Percentiles rank a stretch among this genome's conserved stretches.
Evolutionary conservation across 306 rosid genomes (phyloP).

Genomic region (Rosa persica): DNA sequence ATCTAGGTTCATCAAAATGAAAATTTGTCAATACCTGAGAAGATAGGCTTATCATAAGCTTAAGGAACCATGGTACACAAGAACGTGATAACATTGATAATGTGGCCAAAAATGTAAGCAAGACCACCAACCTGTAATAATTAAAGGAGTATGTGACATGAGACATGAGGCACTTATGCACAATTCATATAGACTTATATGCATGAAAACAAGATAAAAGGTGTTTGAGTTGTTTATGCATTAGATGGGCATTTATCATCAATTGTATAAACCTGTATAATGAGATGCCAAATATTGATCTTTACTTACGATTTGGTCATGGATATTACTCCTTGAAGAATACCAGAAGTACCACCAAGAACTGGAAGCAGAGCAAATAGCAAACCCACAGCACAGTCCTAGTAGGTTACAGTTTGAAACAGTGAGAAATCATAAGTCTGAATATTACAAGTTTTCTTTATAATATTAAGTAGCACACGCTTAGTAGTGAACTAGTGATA

Average conservation of each 20-base stretch:
- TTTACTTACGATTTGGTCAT: constrained; percentile 83
- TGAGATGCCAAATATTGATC: constrained; percentile 4
- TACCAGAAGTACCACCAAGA: constrained; percentile 91
- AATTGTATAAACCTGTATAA: constrained; percentile 19
- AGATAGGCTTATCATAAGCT: constrained; percentile 93
- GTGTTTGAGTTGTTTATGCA: not conserved
- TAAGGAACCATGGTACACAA: constrained; percentile 89
- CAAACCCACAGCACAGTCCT: constrained; percentile 98
- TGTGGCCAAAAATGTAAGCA: constrained; percentile 64
- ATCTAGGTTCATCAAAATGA: constrained; percentile 9
- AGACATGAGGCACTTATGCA: constrained; percentile 20
- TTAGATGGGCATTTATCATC: not conserved
- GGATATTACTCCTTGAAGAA: constrained; percentile 89
- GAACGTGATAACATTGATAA: constrained; percentile 77
- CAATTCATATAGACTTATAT: constrained; percentile 1
- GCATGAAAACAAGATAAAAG: not conserved
- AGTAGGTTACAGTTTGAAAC: constrained; percentile 29
- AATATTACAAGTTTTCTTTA: not conserved
- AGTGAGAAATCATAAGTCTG: not conserved
- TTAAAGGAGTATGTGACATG: constrained; percentile 23
- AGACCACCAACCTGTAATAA: constrained; percentile 68
- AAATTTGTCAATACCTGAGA: constrained; percentile 65
- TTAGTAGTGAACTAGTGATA: not conserved
- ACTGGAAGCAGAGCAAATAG: constrained; percentile 95
- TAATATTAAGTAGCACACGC: not conserved